Evolutionary conservation across 805 yeast genomes (phyloP), one percentile per base, ranked within the genome.

Genomic region (Ogataea degrootiae): DNA sequence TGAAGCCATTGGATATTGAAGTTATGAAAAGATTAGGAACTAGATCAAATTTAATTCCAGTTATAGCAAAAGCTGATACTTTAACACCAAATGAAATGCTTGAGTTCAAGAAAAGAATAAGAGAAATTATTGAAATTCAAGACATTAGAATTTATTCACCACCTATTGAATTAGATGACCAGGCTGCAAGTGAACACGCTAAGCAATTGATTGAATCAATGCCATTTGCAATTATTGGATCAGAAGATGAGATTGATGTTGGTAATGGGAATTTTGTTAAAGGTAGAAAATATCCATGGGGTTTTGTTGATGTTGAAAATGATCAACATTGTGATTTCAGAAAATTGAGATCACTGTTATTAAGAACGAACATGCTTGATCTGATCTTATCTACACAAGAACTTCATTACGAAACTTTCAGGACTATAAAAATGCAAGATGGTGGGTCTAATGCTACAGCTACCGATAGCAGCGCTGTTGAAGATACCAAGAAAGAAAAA

Each of bases 241-340:
- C 92, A 16, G 92, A 86, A 63, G 81, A 81, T 45, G 83, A 82
- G 60, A 75, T 77, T 49, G 87, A 83, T 56, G 71, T 79, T 41
- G 76, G 80, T 39, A 96, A 94, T 31, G 41, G 41, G 11, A 70
- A 74, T 47, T 68, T 73, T 51, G 84, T 87, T 21, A 76, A 82
- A 47, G 97, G 95, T 34, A 80, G 96, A 71, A 79, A 82, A 65
- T 88, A 88, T 62, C 94, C 94, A 53, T 88, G 96, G 96, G 96
- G 96, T 34, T 69, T 82, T 45, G 94, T 85, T 41, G 95, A 87
- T 65, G 89, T 88, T 47, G 96, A 87, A 63, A 87, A 88, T 66
- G 95, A 87, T 59, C 71, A 73, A 49, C 95, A 87, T 63, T 85
- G 94, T 68, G 96, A 89, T 66, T 87, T 88, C 70, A 80, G 86